phyloP scores from a whole-genome alignment of 768 basidiomycete genomes.

The Boletus huronensis region DNA sequence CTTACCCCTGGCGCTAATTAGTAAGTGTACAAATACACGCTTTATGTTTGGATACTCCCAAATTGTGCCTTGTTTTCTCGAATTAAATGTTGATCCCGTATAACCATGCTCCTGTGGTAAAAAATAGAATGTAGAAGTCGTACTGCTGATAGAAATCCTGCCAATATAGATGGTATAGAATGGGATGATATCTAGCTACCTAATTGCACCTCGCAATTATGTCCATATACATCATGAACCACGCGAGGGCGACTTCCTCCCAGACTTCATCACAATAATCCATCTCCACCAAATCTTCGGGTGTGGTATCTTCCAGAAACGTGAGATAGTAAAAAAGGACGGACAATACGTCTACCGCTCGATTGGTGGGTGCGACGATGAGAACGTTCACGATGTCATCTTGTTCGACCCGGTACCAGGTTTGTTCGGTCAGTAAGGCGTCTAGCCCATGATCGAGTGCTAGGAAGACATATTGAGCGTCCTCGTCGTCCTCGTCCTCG shows the following conservation, averaged over 20 bases:
- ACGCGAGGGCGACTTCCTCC: neutral
- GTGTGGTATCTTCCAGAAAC: constrained; percentile 3
- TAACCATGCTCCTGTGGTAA: neutral
- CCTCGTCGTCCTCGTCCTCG: neutral
- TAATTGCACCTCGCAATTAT: neutral
- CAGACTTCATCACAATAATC: constrained; percentile 5
- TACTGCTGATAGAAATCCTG: neutral
- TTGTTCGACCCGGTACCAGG: neutral
- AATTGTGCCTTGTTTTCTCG: neutral
- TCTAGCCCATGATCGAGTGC: neutral
- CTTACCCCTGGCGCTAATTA: too few relatives aligned
- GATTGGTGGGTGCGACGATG: constrained; percentile 9
- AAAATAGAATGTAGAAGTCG: neutral
- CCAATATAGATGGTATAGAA: neutral
- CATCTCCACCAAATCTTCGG: neutral
- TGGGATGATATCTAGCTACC: neutral
- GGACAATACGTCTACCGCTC: constrained; percentile 11
- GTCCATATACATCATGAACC: neutral
- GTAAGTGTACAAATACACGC: neutral
- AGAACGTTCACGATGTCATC: constrained; percentile 1
- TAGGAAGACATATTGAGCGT: constrained; percentile 2
- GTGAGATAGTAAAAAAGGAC: constrained; percentile 13
- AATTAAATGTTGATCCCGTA: neutral
- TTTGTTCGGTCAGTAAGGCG: neutral
- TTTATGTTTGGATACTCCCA: neutral